These are phyloP conservation scores for Mycena floridula DNA, from an alignment of 768 basidiomycete species.

Conservation along the genomic window DNA sequence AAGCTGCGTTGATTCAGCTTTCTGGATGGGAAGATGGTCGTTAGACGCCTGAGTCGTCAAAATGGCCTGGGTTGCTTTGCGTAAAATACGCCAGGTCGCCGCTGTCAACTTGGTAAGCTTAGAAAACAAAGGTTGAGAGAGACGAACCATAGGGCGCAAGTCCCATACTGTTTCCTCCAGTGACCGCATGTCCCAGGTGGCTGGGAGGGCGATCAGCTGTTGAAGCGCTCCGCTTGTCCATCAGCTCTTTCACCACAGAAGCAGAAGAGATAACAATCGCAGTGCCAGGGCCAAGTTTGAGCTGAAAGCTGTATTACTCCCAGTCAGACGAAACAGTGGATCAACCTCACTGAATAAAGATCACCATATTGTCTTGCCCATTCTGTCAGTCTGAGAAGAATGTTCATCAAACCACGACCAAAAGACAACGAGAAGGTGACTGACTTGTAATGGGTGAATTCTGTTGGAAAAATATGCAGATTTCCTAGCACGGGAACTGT, in stretches of 20 bases:
- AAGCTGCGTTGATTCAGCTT: conserved; percentile 14
- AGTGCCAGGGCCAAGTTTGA: conserved; percentile 16
- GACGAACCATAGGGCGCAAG: conserved; percentile 8
- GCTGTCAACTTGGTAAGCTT: not conserved
- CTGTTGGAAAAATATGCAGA: conserved; percentile 11
- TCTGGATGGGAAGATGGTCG: conserved; percentile 8
- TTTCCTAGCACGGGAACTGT: conserved; percentile 15
- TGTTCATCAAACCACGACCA: too few relatives aligned
- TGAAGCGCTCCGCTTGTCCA: conserved; percentile 18
- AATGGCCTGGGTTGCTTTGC: conserved; percentile 13
- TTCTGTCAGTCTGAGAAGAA: not conserved
- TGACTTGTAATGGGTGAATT: not conserved
- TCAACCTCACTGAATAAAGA: not conserved
- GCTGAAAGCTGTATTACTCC: conserved; percentile 3
- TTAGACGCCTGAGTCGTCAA: conserved; percentile 13
- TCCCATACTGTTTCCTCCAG: conserved; percentile 12
- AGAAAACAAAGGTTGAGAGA: not conserved
- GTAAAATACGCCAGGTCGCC: conserved; percentile 5
- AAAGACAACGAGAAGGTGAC: too few relatives aligned
- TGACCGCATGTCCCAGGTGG: conserved; percentile 12
- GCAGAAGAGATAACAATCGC: conserved; percentile 17
- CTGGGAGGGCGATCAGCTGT: conserved; percentile 19
- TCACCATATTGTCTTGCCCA: not conserved
- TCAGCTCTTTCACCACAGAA: conserved; percentile 16
- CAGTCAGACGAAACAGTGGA: not conserved